Evolutionary conservation across 352 stramenopile genomes (phyloP).

Genomic region (Elongisporangium prolatum): DNA sequence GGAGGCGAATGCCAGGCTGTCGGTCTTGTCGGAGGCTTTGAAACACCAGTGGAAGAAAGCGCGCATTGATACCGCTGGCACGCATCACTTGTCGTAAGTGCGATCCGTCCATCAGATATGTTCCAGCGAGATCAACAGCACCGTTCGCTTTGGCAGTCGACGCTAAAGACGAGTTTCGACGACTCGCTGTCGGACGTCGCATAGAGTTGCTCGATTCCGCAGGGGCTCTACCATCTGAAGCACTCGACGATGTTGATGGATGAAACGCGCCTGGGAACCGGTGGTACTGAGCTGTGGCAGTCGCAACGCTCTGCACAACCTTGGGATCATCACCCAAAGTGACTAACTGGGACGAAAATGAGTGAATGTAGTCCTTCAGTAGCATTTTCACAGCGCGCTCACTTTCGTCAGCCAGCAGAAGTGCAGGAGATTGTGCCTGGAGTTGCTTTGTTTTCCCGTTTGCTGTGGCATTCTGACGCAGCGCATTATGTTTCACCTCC

Average conservation of each 20-base stretch:
- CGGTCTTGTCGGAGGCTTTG: slow-evolving; percentile 24
- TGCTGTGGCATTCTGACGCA: slow-evolving; percentile 14
- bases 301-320: neutral
- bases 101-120: slow-evolving; percentile 67
- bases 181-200: neutral
- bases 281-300: neutral
- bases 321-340: slow-evolving; percentile 50
- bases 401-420: slow-evolving; percentile 31
- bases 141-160: slow-evolving; percentile 20
- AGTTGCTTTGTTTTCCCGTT: neutral
- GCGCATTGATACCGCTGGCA: slow-evolving; percentile 58
- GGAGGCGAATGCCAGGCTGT: slow-evolving; percentile 44
- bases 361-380: slow-evolving; percentile 45
- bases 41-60: slow-evolving; percentile 69
- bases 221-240: neutral
- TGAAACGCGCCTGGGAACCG: neutral
- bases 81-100: slow-evolving; percentile 60
- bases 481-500: slow-evolving; percentile 47
- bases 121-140: slow-evolving; percentile 18
- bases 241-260: neutral
- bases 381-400: slow-evolving; percentile 51
- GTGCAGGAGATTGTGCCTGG: slow-evolving; percentile 16
- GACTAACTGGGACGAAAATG: slow-evolving; percentile 49
- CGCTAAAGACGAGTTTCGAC: slow-evolving; percentile 40
- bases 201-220: neutral